Conservation (phyloP, 1,284 basidiomycete genomes). For the Tilletia caries region DNA sequence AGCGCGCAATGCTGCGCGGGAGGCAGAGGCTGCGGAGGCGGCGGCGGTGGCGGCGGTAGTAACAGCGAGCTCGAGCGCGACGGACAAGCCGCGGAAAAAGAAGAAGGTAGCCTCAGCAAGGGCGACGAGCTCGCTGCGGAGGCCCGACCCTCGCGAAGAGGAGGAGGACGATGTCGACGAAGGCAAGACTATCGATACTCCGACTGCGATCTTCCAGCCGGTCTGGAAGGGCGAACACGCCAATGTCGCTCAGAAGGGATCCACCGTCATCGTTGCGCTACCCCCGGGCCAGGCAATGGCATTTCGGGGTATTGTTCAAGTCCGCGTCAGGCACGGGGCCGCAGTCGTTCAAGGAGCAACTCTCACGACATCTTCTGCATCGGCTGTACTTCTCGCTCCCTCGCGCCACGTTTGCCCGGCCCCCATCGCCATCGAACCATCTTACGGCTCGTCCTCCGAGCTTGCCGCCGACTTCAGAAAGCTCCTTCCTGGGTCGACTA, state of each 20-base stretch:
- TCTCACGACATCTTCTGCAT: neutral
- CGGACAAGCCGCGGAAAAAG: neutral
- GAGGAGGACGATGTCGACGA: neutral
- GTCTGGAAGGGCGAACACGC: neutral
- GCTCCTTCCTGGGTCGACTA: neutral
- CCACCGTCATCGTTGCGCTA: neutral
- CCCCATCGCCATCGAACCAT: neutral
- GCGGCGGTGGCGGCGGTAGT: neutral
- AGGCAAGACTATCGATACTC: neutral
- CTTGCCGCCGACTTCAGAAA: neutral
- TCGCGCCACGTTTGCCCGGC: neutral
- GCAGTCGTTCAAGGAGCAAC: neutral
- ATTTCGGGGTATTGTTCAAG: neutral
- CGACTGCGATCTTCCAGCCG: neutral
- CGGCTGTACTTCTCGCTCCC: neutral
- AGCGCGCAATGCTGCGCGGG: constrained; percentile 1
- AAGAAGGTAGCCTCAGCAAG: neutral
- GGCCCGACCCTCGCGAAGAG: neutral
- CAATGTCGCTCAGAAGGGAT: neutral
- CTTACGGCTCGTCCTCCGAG: neutral
- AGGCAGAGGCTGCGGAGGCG: neutral
- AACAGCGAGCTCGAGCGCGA: no score
- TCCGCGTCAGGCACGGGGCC: neutral
- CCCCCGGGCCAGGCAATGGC: neutral
- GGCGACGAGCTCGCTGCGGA: no score